Base-by-base conservation (phyloP, 805 yeast species). In the Lipomyces yamanashiensis region DNA sequence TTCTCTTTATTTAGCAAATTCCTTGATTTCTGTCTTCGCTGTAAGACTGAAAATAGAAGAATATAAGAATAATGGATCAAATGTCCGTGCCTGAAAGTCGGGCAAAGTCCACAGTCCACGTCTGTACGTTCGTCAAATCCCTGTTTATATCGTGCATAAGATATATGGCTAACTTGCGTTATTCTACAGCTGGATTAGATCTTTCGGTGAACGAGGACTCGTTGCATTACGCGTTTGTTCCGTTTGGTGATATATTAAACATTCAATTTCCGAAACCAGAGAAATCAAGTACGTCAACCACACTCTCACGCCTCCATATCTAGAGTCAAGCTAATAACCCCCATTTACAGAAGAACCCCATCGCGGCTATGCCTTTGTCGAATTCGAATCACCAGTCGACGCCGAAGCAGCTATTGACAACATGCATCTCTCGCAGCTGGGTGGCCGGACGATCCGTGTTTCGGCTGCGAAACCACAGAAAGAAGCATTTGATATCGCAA, bases 391-490 rank as follows among this genome's bases (percentile, higher is more conserved):
- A 13, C 67, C 66, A 7, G 71, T 62, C 4, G 78, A 75, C 54
- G 78, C 77, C 7, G 70, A 58, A 39, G 72, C 74, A 2, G 78
- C 78, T 0, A 68, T 74, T 13, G 77, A 75, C 45, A 75, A 75
- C 58, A 69, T 74, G 74, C 70, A 74, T 21, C 70, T 69, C 7
- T 54, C 73, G 2, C 69, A 67, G 51, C 54, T 76, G 15, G 59
- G 62, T 36, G 76, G 75, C 17, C 54, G 63, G 43, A 65, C 64
- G 9, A 49, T 75, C 23, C 59, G 66, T 28, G 78, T 74, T 4
- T 43, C 68, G 13, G 28, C 47, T 15, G 64, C 71, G 13, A 68
- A 59, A 50, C 61, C 68, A 21, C 62, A 70, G 45, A 56, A 59
- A 5, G 57, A 59, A 34, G 45, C 49, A 13, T 65, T 65, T 41